Evolutionary conservation across 2,329 filamentous ascomycete species (phyloP), one percentile per base, ranked within the genome.

Genomic region (Diaporthe sp.): DNA sequence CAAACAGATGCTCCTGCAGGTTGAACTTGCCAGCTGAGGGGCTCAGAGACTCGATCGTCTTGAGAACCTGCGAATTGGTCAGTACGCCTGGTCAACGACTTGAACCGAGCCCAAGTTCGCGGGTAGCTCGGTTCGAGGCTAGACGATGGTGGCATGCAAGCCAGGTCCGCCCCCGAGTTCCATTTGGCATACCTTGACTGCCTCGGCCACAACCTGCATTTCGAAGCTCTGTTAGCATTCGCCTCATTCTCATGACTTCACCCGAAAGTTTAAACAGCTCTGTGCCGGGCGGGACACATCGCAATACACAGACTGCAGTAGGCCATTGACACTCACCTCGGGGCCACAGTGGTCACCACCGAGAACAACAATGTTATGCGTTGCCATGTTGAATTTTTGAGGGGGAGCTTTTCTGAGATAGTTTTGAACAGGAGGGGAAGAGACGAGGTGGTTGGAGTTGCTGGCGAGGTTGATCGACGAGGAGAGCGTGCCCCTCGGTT

Each of bases 1-100:
- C 96, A 75, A 99, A 91, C 75, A 97, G 89, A 83, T 98, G 95
- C 74, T 98, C 92, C 83, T 98, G 91, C 81, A 98, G 93, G 84
- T 97, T 95, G 88, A 98, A 98, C 81, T 93, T 93, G 83, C 87
- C 88, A 73, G 94, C 89, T 79, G 92, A 90, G 74, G 92, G 90
- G 82, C 91, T 92, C 80, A 88, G 86, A 80, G 92, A 90, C 87
- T 98, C 94, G 76, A 98, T 88, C 6, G 93, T 89, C 83, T 93
- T 94, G 82, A 98, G 90, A 79, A 97, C 87, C 73, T 75, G 51
- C 55, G 39, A 47, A 68, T 55, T 39, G 57, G 20, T 61, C 39
- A 63, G 68, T 42, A 53, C 51, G 31, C 55, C 34, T 51, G 60
- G 15, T 55, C 49, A 42, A 49, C 37, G 22, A 10, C 15, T 65